Evolutionary conservation across 2,329 filamentous ascomycete genomes (phyloP), one percentile per base, ranked within the genome.

Genomic region (Plenodomus lindquistii): DNA sequence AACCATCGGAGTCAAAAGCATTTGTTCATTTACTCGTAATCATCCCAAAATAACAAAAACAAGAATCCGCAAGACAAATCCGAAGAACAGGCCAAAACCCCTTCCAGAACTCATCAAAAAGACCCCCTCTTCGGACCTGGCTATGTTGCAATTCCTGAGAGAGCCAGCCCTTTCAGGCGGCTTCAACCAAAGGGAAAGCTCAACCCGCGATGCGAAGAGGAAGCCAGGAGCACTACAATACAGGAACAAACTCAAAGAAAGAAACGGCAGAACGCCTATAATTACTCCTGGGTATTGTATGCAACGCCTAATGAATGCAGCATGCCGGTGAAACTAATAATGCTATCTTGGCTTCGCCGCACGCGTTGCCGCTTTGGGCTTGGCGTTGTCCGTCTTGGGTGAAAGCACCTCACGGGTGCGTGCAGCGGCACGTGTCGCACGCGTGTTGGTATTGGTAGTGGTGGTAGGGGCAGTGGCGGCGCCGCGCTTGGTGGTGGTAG

Each of bases 381-480:
- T 55, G 37, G 44, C 40, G 18, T 61, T 57, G 37, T 57, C 52
- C 29, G 50, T 62, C 38, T 65, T 65, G n/a, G 62, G 62, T 19
- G 62, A 65, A 2, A 65, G 43, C 2, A 65, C 50, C 8, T 63
- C 53, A 1, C 46, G 41, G 15, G 51, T 42, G 9, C 50, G 44
- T 2, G 57, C 44, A 34, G 56, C 61, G 38, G 59, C 60, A 11
- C 60, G 60, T 2, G 59, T 55, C 13, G 62, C 60, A n/a, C 62
- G 60, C 2, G 62, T 65, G 7, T 49, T 50, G 10, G 54, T 49
- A 16, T 58, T 59, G 38, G 41, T 31, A 13, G 43, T 40, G 9
- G 44, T 24, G 21, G 54, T 42, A 17, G 41, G 29, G 1, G 42
- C 41, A 19, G 48, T 35, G 15, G 24, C 43, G 11, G 50, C 44